These are phyloP conservation scores for Histomonas meleagridis DNA, from an alignment of 208 protist genomes.

Conservation along the genomic window DNA sequence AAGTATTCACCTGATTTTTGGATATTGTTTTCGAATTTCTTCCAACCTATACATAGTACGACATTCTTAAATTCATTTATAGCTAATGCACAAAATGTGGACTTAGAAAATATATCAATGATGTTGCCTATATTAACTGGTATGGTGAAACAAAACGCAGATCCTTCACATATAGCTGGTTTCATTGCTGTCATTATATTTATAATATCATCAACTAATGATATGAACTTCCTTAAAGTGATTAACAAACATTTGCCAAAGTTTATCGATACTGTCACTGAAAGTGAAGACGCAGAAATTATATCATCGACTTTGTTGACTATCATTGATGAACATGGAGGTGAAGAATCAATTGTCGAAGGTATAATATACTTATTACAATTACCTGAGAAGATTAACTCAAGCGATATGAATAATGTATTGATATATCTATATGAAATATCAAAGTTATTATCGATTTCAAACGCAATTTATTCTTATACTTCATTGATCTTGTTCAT, in stretches of 20 bases:
- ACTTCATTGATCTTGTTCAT: background rate
- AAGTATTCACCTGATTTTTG: slow-evolving; percentile 20
- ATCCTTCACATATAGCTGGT: background rate
- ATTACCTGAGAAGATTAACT: background rate
- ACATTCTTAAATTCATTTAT: slow-evolving; percentile 1
- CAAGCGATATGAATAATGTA: too few relatives aligned
- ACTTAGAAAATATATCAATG: background rate
- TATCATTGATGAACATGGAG: background rate
- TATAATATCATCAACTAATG: background rate
- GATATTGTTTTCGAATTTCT: background rate
- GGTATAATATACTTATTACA: background rate
- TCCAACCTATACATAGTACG: slow-evolving; percentile 4
- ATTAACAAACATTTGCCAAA: background rate
- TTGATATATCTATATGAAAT: background rate
- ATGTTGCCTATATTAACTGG: slow-evolving; percentile 16
- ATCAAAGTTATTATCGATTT: background rate
- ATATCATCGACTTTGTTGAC: background rate
- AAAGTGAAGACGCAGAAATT: background rate
- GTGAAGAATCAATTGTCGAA: background rate
- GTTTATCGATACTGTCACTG: background rate
- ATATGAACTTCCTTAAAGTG: background rate
- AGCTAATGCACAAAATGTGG: background rate
- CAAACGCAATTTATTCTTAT: background rate
- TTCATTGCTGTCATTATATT: background rate
- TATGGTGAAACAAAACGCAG: background rate